A percentile compares a stretch with the other conserved stretches of the same genome.
Evolutionary conservation across 169 alveolate species (phyloP).

Genomic region (Babesia caballi): DNA sequence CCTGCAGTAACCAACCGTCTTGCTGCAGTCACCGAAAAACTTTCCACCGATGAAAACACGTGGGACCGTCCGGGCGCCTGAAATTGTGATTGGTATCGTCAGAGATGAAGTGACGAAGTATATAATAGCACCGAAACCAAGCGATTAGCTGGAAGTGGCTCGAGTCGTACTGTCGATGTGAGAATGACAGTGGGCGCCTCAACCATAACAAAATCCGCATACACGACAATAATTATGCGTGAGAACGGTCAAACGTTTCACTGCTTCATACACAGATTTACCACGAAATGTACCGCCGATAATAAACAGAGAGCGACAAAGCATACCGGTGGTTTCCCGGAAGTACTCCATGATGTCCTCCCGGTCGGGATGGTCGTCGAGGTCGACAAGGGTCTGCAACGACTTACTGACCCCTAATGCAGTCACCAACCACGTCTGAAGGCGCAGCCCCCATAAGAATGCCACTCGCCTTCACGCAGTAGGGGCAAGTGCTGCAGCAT

Average conservation of each 20-base stretch:
- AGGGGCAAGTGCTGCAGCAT: constrained; percentile 56
- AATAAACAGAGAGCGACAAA: no score
- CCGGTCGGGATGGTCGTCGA: constrained; percentile 42
- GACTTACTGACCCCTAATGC: no score
- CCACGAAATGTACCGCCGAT: no score
- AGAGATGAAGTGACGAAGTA: background rate
- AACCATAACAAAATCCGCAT: no score
- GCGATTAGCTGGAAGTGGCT: no score
- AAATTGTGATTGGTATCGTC: background rate
- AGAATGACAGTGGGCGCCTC: no score
- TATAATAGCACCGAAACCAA: no score
- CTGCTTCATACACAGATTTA: background rate
- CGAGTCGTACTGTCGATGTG: no score
- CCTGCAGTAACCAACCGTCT: background rate
- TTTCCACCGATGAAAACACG: constrained; percentile 60
- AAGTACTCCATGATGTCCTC: constrained; percentile 49
- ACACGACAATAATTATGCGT: background rate
- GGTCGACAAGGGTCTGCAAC: constrained; percentile 34
- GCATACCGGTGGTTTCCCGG: constrained; percentile 47
- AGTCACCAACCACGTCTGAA: constrained; percentile 27
- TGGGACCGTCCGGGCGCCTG: constrained; percentile 66
- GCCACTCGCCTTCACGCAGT: constrained; percentile 56
- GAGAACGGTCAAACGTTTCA: background rate
- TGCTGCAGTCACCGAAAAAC: constrained; percentile 64
- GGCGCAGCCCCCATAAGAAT: constrained; percentile 28